Base-by-base conservation (phyloP, 768 basidiomycete genomes). In the Mycena latifolia region DNA sequence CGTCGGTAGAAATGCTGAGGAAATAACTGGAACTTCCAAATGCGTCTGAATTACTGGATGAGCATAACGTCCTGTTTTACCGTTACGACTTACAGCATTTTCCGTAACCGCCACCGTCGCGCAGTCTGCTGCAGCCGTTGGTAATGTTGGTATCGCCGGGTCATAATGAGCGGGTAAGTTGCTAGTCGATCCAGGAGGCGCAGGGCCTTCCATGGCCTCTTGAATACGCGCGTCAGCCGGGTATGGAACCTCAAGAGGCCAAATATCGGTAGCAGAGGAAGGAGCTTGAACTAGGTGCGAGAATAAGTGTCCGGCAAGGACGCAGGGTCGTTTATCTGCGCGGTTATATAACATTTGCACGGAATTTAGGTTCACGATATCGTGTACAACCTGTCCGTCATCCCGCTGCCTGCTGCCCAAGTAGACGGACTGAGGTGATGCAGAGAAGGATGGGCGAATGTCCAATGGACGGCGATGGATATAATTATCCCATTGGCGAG, bases 201-300 rank as follows among this genome's bases (percentile, higher is more conserved):
- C 31, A 11, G 31, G 11, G 11, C 5, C 5, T 0, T 37, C 25
- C 55, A 56, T 56, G 5, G 18, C 55, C 8, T 43, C 41, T 35
- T 41, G 27, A 12, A 56, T 29, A 22, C 43, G 55, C 3, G 11
- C 20, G 28, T 56, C 55, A 20, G 55, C 27, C 1, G 55, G 55
- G 25, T 56, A 56, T 0, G 55, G 55, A 12, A 56, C 25, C 46
- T 56, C 55, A 11, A 56, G 55, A 2, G 55, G 43, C 55, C 55
- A 56, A 24, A 45, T 17, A 31, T 9, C 18, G 1, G 55, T 31
- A 15, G 55, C 31, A 18, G 28, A 11, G 2, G 43, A 28, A 1
- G 55, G 55, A 5, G 55, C 5, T 29, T 56, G 55, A 7, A 56
- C 4, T 10, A 56, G 17, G 5, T 31, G 41, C 5, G 55, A 43